These are phyloP conservation scores for Aspergillus ostianus DNA, from an alignment of 495 filamentous ascomycete species.

Conservation along the genomic window DNA sequence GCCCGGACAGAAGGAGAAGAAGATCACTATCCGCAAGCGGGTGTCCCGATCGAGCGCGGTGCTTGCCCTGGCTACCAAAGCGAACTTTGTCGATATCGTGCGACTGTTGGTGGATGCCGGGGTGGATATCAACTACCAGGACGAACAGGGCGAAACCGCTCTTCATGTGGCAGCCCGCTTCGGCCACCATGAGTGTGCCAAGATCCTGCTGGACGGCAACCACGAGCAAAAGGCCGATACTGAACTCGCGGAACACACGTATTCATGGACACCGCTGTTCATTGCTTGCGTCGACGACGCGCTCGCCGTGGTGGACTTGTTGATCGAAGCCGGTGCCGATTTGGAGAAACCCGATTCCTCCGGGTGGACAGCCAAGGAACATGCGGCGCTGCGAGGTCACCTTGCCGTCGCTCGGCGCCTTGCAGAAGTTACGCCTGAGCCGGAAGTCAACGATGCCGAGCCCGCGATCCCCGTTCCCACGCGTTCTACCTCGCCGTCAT, in stretches of 20 bases:
- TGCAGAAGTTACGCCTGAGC: slow-evolving; percentile 47
- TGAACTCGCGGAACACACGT: slow-evolving; percentile 78
- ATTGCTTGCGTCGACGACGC: slow-evolving; percentile 87
- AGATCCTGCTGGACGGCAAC: slow-evolving; percentile 68
- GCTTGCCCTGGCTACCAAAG: slow-evolving; percentile 79
- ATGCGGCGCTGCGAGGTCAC: slow-evolving; percentile 86
- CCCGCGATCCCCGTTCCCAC: slow-evolving; percentile 32
- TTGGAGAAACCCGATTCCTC: slow-evolving; percentile 73
- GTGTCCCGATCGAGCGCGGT: slow-evolving; percentile 87
- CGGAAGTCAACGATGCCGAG: slow-evolving; percentile 37
- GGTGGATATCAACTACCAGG: slow-evolving; percentile 91
- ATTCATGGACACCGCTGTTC: slow-evolving; percentile 91
- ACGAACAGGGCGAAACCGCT: slow-evolving; percentile 89
- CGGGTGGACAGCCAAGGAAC: slow-evolving; percentile 93
- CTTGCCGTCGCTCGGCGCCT: slow-evolving; percentile 71
- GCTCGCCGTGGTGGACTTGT: slow-evolving; percentile 67
- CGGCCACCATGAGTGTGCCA: slow-evolving; percentile 77
- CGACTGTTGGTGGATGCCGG: slow-evolving; percentile 84
- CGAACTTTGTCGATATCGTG: slow-evolving; percentile 80
- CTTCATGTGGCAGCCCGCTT: slow-evolving; percentile 90
- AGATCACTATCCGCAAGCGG: slow-evolving; percentile 60
- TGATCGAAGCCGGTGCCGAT: slow-evolving; percentile 75
- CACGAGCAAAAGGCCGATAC: slow-evolving; percentile 67
- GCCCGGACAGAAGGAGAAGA: slow-evolving; percentile 56
- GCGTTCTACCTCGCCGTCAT: slow-evolving; percentile 43